Percentiles rank a stretch among this genome's conserved stretches.
phyloP scores from a whole-genome alignment of 257 asterid species.

The Asclepias syriaca region DNA sequence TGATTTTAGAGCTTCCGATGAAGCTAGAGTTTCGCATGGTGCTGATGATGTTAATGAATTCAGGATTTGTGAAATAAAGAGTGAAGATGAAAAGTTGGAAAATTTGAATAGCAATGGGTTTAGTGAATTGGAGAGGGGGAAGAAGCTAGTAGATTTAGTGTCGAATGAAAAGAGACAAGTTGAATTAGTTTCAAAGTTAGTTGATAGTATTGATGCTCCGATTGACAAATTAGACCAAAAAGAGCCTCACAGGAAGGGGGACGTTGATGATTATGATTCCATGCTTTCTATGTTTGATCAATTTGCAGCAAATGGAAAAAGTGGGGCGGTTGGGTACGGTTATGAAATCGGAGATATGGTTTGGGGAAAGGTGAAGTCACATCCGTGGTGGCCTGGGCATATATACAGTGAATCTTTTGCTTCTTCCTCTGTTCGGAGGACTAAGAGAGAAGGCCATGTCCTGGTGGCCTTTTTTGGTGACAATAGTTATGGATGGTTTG shows the following conservation, averaged over 20 bases:
- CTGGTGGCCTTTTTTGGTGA: constrained; percentile 96
- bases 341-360: constrained; percentile 91
- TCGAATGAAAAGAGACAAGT: not conserved
- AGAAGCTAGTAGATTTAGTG: not conserved
- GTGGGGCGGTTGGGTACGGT: constrained; percentile 53
- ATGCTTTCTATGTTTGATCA: constrained; percentile 67
- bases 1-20: constrained; percentile 16
- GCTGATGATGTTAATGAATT: constrained; percentile 10
- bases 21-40: constrained; percentile 24
- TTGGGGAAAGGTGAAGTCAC: constrained; percentile 98
- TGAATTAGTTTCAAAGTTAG: not conserved
- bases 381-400: constrained; percentile 99
- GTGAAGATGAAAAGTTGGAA: constrained; percentile 10
- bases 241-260: constrained; percentile 7
- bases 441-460: constrained; percentile 67
- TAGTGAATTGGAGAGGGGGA: constrained; percentile 6
- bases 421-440: constrained; percentile 59
- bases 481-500: constrained; percentile 93
- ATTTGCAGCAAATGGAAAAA: constrained; percentile 40
- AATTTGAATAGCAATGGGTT: constrained; percentile 5
- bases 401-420: constrained; percentile 68
- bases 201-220: not conserved
- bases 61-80: constrained; percentile 19
- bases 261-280: constrained; percentile 32
- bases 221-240: constrained; percentile 5